These are phyloP conservation scores for Erodium trifolium DNA, from an alignment of 441 rosid genomes.

Conservation along the genomic window DNA sequence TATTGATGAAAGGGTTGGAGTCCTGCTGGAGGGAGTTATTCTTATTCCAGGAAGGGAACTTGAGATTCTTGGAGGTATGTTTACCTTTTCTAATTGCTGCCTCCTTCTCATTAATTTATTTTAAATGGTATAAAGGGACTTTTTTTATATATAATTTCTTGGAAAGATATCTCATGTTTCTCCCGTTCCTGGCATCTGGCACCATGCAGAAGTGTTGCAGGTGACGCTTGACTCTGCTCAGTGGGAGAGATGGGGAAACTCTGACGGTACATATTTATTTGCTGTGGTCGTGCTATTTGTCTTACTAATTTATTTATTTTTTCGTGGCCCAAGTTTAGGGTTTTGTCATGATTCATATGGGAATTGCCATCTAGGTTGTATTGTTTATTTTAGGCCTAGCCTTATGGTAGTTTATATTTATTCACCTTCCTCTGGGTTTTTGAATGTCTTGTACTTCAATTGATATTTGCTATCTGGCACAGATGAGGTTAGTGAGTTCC, in stretches of 20 bases:
- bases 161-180: not conserved
- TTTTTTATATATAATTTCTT: constrained; percentile 2
- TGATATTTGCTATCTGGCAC: too few relatives aligned
- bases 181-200: constrained; percentile 1
- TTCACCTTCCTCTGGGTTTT: too few relatives aligned
- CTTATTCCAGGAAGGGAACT: constrained; percentile 74
- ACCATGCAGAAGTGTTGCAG: constrained; percentile 64
- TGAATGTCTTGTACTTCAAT: too few relatives aligned
- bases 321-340: too few relatives aligned
- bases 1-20: constrained; percentile 66
- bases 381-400: too few relatives aligned
- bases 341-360: too few relatives aligned
- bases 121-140: constrained; percentile 12
- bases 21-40: constrained; percentile 62
- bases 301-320: not conserved
- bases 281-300: not conserved
- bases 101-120: constrained; percentile 10
- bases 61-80: constrained; percentile 73
- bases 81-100: not conserved
- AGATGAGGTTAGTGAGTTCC: too few relatives aligned
- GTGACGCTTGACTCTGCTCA: constrained; percentile 45
- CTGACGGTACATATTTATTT: constrained; percentile 48
- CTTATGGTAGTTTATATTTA: too few relatives aligned
- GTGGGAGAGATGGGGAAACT: constrained; percentile 39
- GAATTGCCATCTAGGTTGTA: too few relatives aligned